Base-by-base conservation (phyloP, 1,139 yeast species). In the Trichomonascaceae sp. region DNA sequence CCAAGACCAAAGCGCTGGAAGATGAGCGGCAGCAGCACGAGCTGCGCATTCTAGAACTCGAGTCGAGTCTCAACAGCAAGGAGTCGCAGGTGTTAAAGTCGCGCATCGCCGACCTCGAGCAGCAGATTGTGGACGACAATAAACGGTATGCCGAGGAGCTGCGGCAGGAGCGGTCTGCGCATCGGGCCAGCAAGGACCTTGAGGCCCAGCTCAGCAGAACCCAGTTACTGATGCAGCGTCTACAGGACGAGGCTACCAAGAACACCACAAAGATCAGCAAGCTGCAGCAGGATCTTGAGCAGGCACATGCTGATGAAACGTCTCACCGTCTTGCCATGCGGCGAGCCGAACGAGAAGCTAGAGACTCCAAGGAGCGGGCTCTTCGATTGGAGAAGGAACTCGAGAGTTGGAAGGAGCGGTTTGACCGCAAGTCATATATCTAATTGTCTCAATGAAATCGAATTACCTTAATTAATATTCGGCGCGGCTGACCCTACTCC, bases 371-470 rank as follows among this genome's bases (percentile, higher is more conserved):
- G 43, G 82, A 76, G 42, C 60, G 60, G 31, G 57, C 71, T 35
- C 54, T 74, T 39, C 57, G 68, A 37, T 52, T 77, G 43, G 85
- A 80, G 52, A 71, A 65, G 46, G 93, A 81, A 49, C 56, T 78
- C 13, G 64, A 70, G 32, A 75, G 72, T 38, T 74, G 85, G 72
- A 71, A 70, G 47, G 62, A 61, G 31, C 59, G 69, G 38, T 62
- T 59, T 42, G 63, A 62, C 28, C 30, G 36, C 20, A n/a, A n/a
- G n/a, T 28, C n/a, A n/a, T n/a, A n/a, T n/a, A n/a, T n/a, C n/a
- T n/a, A n/a, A n/a, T n/a, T n/a, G n/a, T n/a, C n/a, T n/a, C n/a
- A n/a, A n/a, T n/a, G n/a, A n/a, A n/a, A n/a, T n/a, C n/a, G n/a
- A n/a, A n/a, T n/a, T n/a, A n/a, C n/a, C n/a, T n/a, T n/a, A n/a